Evolutionary conservation across 345 rosid genomes (phyloP), one percentile per base, ranked within the genome.

Genomic region (Aquilaria malaccensis): DNA sequence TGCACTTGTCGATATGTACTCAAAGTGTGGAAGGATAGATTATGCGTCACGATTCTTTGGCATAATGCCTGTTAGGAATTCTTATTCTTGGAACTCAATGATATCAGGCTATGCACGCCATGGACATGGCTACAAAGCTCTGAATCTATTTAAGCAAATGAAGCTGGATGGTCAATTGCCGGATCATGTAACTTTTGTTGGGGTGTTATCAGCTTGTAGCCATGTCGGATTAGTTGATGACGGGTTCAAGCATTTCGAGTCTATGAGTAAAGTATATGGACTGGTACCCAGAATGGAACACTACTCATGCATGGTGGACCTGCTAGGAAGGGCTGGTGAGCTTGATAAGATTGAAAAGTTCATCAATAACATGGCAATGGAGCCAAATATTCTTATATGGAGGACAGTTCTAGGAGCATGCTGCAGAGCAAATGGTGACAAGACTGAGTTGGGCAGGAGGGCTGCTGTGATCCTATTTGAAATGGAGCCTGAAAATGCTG

Each of bases 61-160:
- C 52, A 56, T 62, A 60, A 92, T 88, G 98, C 89, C 83, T 3
- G 52, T 64, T 33, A 92, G 80, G 77, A 92, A 89, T 70, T 76
- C 81, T n/a, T 92, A 89, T 74, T 86, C 98, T 2, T 92, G 98
- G 98, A 92, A 89, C 74, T 91, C 96, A 29, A 84, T 91, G 98
- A 85, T 91, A 61, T 84, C 92, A 0, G 98, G 92, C 55, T 83
- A 70, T 69, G 95, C 98, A 55, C 86, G 95, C 54, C 98, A 92
- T 71, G 97, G 97, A 68, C 67, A 69, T n/a, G 95, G 93, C 37
- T 78, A 76, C 37, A 77, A 83, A 67, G 93, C 98, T 69, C 70
- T 89, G 47, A 71, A 77, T 63, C 79, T 83, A 60, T 92, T 89
- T 61, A 74, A 55, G 33, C 63, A 60, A 55, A 86, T 92, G 96